phyloP scores from a whole-genome alignment of 2,329 filamentous ascomycete species.

The Graphilbum fragrans region DNA sequence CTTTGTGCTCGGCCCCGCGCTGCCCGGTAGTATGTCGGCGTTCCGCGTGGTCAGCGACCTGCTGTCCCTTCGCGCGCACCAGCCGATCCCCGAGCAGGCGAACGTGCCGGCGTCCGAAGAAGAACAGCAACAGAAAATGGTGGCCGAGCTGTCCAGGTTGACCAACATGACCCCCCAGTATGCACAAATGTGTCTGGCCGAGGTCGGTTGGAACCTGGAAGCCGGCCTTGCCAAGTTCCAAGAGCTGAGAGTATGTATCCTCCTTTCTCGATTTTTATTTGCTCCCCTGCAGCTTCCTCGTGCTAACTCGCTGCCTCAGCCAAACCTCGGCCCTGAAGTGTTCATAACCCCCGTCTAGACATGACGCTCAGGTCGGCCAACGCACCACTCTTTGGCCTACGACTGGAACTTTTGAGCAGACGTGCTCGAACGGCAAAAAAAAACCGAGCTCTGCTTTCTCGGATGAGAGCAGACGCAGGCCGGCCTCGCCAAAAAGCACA shows the following conservation, averaged over 20 bases:
- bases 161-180: constrained; percentile 74
- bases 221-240: constrained; percentile 65
- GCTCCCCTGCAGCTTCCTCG: no score
- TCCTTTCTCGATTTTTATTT: constrained; percentile 4
- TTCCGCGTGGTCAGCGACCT: constrained; percentile 74
- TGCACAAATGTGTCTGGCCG: constrained; percentile 67
- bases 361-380: no score
- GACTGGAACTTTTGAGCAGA: no score
- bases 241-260: constrained; percentile 52
- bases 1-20: constrained; percentile 67
- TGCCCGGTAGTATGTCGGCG: constrained; percentile 40
- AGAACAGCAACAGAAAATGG: constrained; percentile 53
- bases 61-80: constrained; percentile 58
- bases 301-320: constrained; percentile 6
- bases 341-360: constrained; percentile 7
- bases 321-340: constrained; percentile 9
- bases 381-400: no score
- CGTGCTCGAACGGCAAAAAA: no score
- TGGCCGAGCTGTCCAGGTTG: constrained; percentile 61
- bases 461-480: no score
- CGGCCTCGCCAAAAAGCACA: no score
- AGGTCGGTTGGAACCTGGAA: constrained; percentile 70
- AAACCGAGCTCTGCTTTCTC: no score
- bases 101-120: constrained; percentile 12
- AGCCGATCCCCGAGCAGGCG: constrained; percentile 30